Conservation (phyloP, 495 filamentous ascomycete genomes). For the Penicillium alfredii region DNA sequence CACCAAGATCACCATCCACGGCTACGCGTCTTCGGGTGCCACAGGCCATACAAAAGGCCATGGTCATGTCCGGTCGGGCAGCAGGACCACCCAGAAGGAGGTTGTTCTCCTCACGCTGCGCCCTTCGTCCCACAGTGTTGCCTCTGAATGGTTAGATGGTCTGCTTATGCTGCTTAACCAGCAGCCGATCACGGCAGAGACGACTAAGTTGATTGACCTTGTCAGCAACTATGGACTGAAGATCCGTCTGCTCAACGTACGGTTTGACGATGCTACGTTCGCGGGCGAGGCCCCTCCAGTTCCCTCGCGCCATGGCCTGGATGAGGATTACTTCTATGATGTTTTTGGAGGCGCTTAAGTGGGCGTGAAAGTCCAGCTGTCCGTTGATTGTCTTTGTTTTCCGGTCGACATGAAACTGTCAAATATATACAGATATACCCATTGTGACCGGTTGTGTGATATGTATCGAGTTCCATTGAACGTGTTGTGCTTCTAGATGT, state of each 20-base stretch:
- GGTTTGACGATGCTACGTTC: slow-evolving; percentile 64
- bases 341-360: slow-evolving; percentile 41
- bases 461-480: slow-evolving; percentile 5
- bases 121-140: slow-evolving; percentile 72
- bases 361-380: background rate
- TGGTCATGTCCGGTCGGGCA: slow-evolving; percentile 30
- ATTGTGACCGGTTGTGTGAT: slow-evolving; percentile 9
- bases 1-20: slow-evolving; percentile 90
- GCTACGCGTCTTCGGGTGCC: slow-evolving; percentile 44
- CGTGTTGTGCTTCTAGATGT: slow-evolving; percentile 1
- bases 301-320: slow-evolving; percentile 43
- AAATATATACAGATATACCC: slow-evolving; percentile 22
- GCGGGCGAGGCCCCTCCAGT: slow-evolving; percentile 40
- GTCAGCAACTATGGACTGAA: slow-evolving; percentile 88
- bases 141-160: slow-evolving; percentile 96
- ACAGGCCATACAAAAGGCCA: slow-evolving; percentile 22
- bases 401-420: no score
- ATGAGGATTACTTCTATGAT: slow-evolving; percentile 53
- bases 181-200: slow-evolving; percentile 93
- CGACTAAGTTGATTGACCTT: slow-evolving; percentile 76
- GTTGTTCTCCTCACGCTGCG: slow-evolving; percentile 70
- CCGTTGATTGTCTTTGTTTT: no score
- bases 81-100: slow-evolving; percentile 45
- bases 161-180: slow-evolving; percentile 93
- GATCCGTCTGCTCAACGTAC: slow-evolving; percentile 87